A percentile compares a stretch with the other conserved stretches of the same genome.
Conservation (phyloP, 1,284 basidiomycete genomes). For the Phylloporus gajari region DNA sequence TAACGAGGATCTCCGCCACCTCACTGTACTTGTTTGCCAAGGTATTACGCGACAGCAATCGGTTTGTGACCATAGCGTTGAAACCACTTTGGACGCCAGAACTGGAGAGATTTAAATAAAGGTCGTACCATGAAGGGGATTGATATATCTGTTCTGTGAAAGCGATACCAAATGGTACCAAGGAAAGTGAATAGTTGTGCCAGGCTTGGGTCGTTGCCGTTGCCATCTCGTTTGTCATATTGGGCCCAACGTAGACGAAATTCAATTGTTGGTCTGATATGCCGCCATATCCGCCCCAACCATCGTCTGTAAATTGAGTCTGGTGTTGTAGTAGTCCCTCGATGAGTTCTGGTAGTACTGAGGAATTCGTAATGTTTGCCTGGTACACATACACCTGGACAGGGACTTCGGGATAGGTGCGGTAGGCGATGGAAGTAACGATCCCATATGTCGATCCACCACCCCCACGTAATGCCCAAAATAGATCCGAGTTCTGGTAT, state of each 20-base stretch:
- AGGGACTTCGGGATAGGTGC: slow-evolving; percentile 24
- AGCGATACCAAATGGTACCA: not conserved
- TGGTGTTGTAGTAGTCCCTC: not conserved
- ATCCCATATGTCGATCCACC: no score
- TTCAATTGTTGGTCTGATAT: not conserved
- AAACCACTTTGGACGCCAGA: no score
- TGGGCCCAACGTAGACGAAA: not conserved
- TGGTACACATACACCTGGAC: slow-evolving; percentile 34
- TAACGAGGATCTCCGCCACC: slow-evolving; percentile 43
- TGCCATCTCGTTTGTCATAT: not conserved
- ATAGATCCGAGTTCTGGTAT: slow-evolving; percentile 37
- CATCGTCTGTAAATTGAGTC: not conserved
- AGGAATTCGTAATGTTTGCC: slow-evolving; percentile 39
- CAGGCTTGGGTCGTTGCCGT: not conserved
- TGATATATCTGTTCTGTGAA: not conserved
- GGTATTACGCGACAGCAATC: slow-evolving; percentile 50
- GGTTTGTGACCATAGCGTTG: slow-evolving; percentile 46
- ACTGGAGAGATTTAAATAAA: slow-evolving; percentile 21
- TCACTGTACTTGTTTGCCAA: slow-evolving; percentile 40
- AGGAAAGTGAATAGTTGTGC: not conserved
- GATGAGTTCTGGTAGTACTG: slow-evolving; percentile 7
- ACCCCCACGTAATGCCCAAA: slow-evolving; percentile 25
- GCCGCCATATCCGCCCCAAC: not conserved
- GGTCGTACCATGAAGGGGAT: not conserved
- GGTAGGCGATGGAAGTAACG: slow-evolving; percentile 33